phyloP scores from a whole-genome alignment of 2,329 filamentous ascomycete species.

The Fusarium poae region DNA sequence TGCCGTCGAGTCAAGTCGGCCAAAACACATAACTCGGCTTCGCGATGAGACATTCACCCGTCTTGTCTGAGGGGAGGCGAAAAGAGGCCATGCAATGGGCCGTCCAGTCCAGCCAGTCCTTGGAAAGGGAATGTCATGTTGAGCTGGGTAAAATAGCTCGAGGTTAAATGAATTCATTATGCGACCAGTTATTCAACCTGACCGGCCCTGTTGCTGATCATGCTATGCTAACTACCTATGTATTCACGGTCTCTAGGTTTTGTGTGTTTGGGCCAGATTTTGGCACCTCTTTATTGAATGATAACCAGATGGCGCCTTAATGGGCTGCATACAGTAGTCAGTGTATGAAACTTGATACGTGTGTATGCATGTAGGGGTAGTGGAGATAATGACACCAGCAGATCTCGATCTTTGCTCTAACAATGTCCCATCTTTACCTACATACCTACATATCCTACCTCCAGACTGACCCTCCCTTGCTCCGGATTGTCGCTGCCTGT shows the following conservation, averaged over 20 bases:
- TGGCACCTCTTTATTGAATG: slow-evolving; percentile 8
- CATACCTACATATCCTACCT: background rate
- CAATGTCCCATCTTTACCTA: slow-evolving; percentile 7
- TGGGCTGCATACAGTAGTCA: slow-evolving; percentile 2
- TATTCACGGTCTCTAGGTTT: slow-evolving; percentile 17
- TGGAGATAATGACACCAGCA: slow-evolving; percentile 25
- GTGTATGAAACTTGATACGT: slow-evolving; percentile 20
- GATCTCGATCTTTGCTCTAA: slow-evolving; percentile 40
- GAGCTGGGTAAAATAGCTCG: background rate
- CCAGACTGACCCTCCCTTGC: background rate
- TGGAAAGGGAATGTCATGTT: background rate
- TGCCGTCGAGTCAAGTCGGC: background rate
- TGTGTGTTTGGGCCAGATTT: slow-evolving; percentile 1
- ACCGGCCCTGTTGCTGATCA: slow-evolving; percentile 21
- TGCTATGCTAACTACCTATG: slow-evolving; percentile 10
- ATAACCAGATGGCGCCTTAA: slow-evolving; percentile 12
- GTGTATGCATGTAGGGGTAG: slow-evolving; percentile 21
- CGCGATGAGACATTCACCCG: slow-evolving; percentile 24
- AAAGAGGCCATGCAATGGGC: slow-evolving; percentile 16
- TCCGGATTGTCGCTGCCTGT: background rate
- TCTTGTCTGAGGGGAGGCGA: slow-evolving; percentile 20
- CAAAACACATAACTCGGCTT: slow-evolving; percentile 8
- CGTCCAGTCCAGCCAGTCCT: background rate
- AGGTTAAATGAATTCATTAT: slow-evolving; percentile 5
- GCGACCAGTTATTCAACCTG: slow-evolving; percentile 24